Conservation (phyloP, 371 early-diverging fungal genomes). For the Chytridiales sp. region DNA sequence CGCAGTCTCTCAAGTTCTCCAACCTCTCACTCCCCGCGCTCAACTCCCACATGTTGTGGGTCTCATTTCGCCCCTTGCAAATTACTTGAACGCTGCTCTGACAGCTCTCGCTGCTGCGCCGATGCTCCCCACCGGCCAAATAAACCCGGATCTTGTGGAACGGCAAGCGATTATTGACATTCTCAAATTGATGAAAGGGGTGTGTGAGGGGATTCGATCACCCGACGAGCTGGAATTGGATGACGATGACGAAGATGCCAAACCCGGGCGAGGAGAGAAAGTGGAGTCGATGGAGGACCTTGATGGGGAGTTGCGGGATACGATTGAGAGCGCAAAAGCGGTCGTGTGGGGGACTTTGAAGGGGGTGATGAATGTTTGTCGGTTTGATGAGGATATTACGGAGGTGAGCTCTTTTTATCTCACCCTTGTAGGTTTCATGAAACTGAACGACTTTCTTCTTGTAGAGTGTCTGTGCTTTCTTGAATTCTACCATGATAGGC, state of each 20-base stretch:
- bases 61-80: constrained; percentile 16
- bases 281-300: constrained; percentile 2
- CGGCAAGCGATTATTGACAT: constrained; percentile 14
- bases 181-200: constrained; percentile 17
- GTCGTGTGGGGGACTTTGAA: constrained; percentile 23
- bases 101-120: not conserved
- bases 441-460: not conserved
- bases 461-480: constrained; percentile 1
- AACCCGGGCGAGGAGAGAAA: not conserved
- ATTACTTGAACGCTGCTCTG: not conserved
- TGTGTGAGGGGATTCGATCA: constrained; percentile 27
- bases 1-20: constrained; percentile 18
- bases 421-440: not conserved
- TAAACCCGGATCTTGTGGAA: constrained; percentile 11
- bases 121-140: not conserved
- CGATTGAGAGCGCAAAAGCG: not conserved
- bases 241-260: constrained; percentile 5
- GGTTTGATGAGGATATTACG: constrained; percentile 19
- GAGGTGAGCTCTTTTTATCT: constrained; percentile 12
- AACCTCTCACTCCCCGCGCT: constrained; percentile 21
- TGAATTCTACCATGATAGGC: not conserved
- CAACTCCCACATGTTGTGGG: constrained; percentile 26
- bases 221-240: constrained; percentile 9
- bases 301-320: constrained; percentile 5
- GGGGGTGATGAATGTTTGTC: constrained; percentile 15